phyloP scores from a whole-genome alignment of 2,329 filamentous ascomycete genomes.

The Helotiales sp. region DNA sequence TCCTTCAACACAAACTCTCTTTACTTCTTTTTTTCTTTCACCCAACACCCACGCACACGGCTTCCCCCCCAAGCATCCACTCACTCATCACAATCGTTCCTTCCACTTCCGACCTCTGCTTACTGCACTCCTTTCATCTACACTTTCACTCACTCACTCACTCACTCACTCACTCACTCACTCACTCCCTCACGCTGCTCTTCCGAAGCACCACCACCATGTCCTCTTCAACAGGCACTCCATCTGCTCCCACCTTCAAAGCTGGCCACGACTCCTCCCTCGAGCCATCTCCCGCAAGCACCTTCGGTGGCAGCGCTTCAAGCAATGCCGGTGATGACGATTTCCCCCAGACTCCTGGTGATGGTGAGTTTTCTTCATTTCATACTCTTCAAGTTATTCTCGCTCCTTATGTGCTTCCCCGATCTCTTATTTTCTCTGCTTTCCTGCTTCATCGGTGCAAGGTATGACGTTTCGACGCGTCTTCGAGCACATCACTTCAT shows the following conservation, averaged over 20 bases:
- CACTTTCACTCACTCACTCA: neutral
- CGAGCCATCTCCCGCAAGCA: slow-evolving; percentile 38
- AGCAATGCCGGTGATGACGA: slow-evolving; percentile 33
- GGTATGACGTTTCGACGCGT: neutral
- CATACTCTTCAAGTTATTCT: neutral
- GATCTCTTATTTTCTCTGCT: neutral
- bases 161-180: neutral
- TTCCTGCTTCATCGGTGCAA: neutral
- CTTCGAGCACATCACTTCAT: neutral
- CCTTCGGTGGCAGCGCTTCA: slow-evolving; percentile 33
- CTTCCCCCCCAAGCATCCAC: neutral
- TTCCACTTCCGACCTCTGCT: neutral
- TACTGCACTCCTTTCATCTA: neutral
- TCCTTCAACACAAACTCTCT: neutral
- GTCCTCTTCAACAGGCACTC: slow-evolving; percentile 18
- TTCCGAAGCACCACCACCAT: slow-evolving; percentile 18
- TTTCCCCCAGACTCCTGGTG: slow-evolving; percentile 28
- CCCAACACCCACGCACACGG: neutral
- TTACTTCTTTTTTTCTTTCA: neutral
- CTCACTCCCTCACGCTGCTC: slow-evolving; percentile 3
- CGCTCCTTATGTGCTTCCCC: neutral
- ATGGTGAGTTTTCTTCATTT: slow-evolving; percentile 29
- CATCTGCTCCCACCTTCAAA: slow-evolving; percentile 16
- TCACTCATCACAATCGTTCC: neutral
- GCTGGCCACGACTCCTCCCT: slow-evolving; percentile 18